Evolutionary conservation across 352 stramenopile genomes (phyloP).

Genomic region (Phytopythium montanum): DNA sequence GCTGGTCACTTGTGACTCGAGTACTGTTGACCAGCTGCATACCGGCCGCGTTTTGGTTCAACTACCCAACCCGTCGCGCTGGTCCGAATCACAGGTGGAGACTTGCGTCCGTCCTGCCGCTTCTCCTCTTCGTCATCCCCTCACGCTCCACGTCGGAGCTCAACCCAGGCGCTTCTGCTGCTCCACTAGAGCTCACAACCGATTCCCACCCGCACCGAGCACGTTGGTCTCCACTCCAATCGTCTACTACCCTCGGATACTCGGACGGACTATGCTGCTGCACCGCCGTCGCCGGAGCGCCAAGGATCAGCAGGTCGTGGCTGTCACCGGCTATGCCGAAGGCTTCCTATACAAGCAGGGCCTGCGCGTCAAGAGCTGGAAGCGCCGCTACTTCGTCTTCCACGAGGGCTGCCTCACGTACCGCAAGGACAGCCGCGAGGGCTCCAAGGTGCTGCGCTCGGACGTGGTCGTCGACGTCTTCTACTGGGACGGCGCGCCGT

Average conservation of each 20-base stretch:
- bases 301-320: conserved; percentile 33
- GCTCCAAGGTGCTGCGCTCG: conserved; percentile 37
- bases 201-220: background rate
- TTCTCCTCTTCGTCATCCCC: background rate
- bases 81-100: background rate
- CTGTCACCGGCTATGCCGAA: conserved; percentile 62
- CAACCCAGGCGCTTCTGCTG: background rate
- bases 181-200: background rate
- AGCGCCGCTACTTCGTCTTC: conserved; percentile 78
- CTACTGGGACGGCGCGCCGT: conserved; percentile 44
- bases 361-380: conserved; percentile 71
- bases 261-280: background rate
- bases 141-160: background rate
- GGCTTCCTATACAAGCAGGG: conserved; percentile 68
- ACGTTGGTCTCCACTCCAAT: background rate
- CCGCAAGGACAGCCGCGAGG: conserved; percentile 54
- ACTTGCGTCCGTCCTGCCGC: background rate
- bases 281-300: background rate
- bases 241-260: background rate
- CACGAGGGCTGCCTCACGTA: conserved; percentile 57
- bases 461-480: conserved; percentile 50
- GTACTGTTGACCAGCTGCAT: background rate
- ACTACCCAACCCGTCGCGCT: conserved; percentile 3
- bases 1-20: background rate
- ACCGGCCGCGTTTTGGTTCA: background rate